Base-by-base conservation (phyloP, 1,284 basidiomycete species). In the Melanopsichium pennsylvanicum region DNA sequence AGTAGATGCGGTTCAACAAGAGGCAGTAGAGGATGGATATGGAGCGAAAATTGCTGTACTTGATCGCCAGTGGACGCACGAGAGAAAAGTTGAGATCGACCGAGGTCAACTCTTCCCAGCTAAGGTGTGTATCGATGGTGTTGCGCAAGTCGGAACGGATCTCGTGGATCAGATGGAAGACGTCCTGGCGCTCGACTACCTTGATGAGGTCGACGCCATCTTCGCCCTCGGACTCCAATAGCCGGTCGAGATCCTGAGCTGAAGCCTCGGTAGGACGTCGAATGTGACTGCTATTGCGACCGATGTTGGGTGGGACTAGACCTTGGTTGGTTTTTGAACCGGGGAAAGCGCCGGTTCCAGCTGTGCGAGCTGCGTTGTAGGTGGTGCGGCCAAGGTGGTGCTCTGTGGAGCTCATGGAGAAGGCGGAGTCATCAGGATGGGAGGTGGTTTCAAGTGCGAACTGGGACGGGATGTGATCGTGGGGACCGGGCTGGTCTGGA, bases 1-100 rank as follows among this genome's bases (percentile, higher is more conserved):
- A 96, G 81, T 94, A 88, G 11, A 93, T 87, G 38, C 91, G 88
- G 81, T 93, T 95, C 49, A 97, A 84, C 10, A 97, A 87, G 56
- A 94, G 86, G 74, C 91, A 93, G 81, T 96, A 96, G 6, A 93
- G 89, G 52, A 91, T 83, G 23, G 89, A 86, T 78, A 87, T 55
- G 35, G 61, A 66, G 5, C 59, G 57, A 3, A 63, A 59, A 35
- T 59, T 52, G 49, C 59, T 66, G 50, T 76, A 74, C 41, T 74
- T 74, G 69, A 72, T 68, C 0, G 75, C 74, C 4, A 77, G 51
- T 2, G 75, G 75, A 13, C 75, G 66, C 0, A 77, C 74, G 8
- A 73, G 61, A 23, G 74, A 59, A 21, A 74, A 77, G 52, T 77
- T 77, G 52, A 77, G 57, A 35, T 77, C 75, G 32, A 72, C 57